Base-by-base conservation (phyloP, 768 basidiomycete species). In the Hydnomerulius pinastri region DNA sequence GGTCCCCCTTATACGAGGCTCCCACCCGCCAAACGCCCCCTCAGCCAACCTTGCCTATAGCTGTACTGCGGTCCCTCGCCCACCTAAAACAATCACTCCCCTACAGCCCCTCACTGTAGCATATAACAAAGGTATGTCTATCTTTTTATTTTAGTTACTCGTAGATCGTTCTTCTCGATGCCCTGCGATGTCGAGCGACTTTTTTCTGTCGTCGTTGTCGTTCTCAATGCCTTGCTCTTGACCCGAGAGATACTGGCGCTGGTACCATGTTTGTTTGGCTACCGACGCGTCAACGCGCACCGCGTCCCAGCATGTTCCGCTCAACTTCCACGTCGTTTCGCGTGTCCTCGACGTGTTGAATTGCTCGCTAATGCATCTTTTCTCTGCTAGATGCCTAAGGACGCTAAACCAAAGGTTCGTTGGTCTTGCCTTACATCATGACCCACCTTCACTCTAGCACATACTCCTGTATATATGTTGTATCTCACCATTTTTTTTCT, bases 301-400 rank as follows among this genome's bases (percentile, higher is more conserved):
- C 65, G 56, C 65, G 67, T 53, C 56, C 51, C 51, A 64, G 54
- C 59, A 41, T 54, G 56, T 54, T 47, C 62, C 56, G 60, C 58
- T 62, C 48, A 23, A 64, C 59, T 63, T 65, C 51, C 63, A 68
- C 63, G 68, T 48, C 36, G 25, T 52, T 58, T 70, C 56, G 54
- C 66, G 56, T 57, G 59, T 47, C 54, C 60, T 63, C 54, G 68
- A 71, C 73, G 74, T 78, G 71, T 72, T 57, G 61, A 69, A 71
- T 63, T 53, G 57, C 54, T 51, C 60, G 48, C 70, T 77, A 54
- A 77, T 56, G 25, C 59, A 56, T 55, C 53, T 63, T 62, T 62
- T 59, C 47, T 59, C 58, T 46, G 63, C 58, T 63, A 82, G 85
- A 92, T 90, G 90, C 88, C 89, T 59, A 91, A 90, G 70, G 87